phyloP scores from a whole-genome alignment of 257 asterid species.

The Penstemon davidsonii region DNA sequence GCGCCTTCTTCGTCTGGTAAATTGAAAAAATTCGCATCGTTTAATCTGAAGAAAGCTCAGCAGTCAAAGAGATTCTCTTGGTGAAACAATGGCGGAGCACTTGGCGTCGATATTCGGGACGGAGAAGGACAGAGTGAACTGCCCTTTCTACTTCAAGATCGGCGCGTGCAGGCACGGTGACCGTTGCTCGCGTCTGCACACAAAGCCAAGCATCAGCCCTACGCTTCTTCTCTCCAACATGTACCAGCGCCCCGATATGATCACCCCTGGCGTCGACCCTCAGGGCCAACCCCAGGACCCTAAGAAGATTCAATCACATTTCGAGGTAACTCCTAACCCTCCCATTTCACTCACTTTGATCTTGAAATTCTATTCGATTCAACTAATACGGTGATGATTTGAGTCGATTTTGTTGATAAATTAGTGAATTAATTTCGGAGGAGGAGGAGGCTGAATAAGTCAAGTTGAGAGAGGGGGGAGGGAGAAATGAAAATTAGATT shows the following conservation, averaged over 20 bases:
- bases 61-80: neutral
- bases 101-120: slow-evolving; percentile 54
- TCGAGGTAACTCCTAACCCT: slow-evolving; percentile 40
- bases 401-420: too few relatives aligned
- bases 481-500: too few relatives aligned
- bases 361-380: too few relatives aligned
- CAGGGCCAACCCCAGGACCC: slow-evolving; percentile 82
- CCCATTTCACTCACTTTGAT: too few relatives aligned
- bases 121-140: slow-evolving; percentile 77
- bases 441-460: too few relatives aligned
- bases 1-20: too few relatives aligned
- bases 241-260: slow-evolving; percentile 91
- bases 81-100: slow-evolving; percentile 39
- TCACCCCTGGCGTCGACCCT: slow-evolving; percentile 84
- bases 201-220: slow-evolving; percentile 84
- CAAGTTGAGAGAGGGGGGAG: too few relatives aligned
- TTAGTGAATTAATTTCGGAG: too few relatives aligned
- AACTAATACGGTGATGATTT: too few relatives aligned
- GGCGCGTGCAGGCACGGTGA: slow-evolving; percentile 91
- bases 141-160: slow-evolving; percentile 89
- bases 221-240: slow-evolving; percentile 69
- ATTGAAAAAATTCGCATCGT: too few relatives aligned
- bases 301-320: slow-evolving; percentile 68
- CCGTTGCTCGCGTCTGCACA: slow-evolving; percentile 79
- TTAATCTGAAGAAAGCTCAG: neutral